Conservation (phyloP, 2,329 filamentous ascomycete genomes). For the Scytalidium lignicola region DNA sequence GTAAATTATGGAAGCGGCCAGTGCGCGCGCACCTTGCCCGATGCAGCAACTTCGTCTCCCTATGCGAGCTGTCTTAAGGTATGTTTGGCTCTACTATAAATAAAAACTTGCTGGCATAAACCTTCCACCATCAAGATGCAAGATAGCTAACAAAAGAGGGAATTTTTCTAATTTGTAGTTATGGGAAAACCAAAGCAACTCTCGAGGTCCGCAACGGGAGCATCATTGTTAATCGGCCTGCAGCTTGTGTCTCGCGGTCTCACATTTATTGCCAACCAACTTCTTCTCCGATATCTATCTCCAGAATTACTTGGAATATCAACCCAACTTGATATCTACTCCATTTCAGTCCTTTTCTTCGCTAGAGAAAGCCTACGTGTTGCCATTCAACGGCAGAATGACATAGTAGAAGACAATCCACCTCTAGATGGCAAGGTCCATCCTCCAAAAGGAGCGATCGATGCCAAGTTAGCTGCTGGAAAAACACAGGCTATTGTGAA, state of each 20-base stretch:
- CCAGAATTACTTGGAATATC: slow-evolving; percentile 80
- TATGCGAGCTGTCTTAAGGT: no score
- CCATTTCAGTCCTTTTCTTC: slow-evolving; percentile 90
- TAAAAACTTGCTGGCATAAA: no score
- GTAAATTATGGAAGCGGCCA: no score
- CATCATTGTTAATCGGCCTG: slow-evolving; percentile 79
- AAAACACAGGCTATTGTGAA: slow-evolving; percentile 77
- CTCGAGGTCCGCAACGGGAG: slow-evolving; percentile 40
- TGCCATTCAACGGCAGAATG: slow-evolving; percentile 77
- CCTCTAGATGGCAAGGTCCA: slow-evolving; percentile 9
- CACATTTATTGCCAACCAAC: slow-evolving; percentile 88
- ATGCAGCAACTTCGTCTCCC: no score
- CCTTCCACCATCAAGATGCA: background rate
- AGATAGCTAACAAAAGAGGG: background rate
- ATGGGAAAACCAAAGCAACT: background rate
- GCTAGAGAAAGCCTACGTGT: slow-evolving; percentile 85
- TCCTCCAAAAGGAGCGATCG: slow-evolving; percentile 18
- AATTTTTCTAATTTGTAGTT: background rate
- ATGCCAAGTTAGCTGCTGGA: slow-evolving; percentile 26
- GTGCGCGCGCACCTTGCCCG: no score
- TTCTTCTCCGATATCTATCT: slow-evolving; percentile 82
- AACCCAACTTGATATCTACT: slow-evolving; percentile 88
- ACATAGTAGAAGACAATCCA: slow-evolving; percentile 17
- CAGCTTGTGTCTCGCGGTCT: slow-evolving; percentile 83
- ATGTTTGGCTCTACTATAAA: no score